Evolutionary conservation across 805 yeast genomes (phyloP).

Genomic region (Zygoascus biomembranicola): DNA sequence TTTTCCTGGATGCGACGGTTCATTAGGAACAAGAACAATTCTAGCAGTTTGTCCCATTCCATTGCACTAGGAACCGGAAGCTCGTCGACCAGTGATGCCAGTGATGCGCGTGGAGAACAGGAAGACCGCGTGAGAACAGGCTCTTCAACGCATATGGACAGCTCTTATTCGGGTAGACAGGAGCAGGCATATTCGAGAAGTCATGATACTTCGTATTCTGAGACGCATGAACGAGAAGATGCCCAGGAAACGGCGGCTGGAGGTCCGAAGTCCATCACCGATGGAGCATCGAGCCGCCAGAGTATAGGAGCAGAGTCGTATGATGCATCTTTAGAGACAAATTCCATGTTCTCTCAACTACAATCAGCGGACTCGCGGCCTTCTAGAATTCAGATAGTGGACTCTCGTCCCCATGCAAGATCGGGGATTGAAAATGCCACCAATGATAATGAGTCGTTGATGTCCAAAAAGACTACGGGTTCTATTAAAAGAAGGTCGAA

Average conservation of each 20-base stretch:
- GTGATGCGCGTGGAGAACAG: not conserved
- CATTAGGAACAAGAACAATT: not conserved
- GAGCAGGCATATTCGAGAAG: too few species aligned
- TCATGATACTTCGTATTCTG: too few species aligned
- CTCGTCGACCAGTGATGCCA: not conserved
- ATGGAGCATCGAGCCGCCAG: not conserved
- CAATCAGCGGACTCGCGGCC: constrained; percentile 4
- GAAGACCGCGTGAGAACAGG: too few species aligned
- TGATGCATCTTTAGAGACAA: not conserved
- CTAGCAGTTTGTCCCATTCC: not conserved
- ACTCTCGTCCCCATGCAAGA: constrained; percentile 6
- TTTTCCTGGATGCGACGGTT: constrained; percentile 3
- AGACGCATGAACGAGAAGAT: too few species aligned
- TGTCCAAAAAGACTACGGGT: not conserved
- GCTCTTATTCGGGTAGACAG: too few species aligned
- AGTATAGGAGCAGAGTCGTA: not conserved
- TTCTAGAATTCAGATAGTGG: constrained; percentile 16
- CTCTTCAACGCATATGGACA: too few species aligned
- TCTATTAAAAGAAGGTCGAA: constrained; percentile 16
- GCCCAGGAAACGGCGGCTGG: too few species aligned
- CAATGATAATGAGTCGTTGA: not conserved
- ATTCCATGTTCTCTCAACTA: constrained; percentile 2
- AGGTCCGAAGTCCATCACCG: not conserved
- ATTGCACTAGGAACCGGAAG: not conserved
- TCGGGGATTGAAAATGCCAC: not conserved